Percentiles rank a stretch among this genome's conserved stretches.
Conservation (phyloP, 2,329 filamentous ascomycete species). For the Microcyclosporella mali region DNA sequence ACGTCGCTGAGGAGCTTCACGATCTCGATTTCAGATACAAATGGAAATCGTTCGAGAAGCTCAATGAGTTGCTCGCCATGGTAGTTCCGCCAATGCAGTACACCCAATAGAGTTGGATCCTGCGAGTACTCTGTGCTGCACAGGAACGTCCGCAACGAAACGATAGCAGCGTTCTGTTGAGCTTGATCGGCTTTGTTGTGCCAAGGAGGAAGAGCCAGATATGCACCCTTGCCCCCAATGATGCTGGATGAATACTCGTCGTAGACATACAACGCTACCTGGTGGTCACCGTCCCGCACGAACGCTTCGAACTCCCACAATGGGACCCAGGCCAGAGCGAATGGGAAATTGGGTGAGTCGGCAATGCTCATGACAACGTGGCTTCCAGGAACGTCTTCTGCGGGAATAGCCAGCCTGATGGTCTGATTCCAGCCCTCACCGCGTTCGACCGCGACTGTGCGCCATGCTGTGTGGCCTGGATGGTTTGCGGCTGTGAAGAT, state of each 20-base stretch:
- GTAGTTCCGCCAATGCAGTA: constrained; percentile 65
- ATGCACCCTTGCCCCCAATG: constrained; percentile 71
- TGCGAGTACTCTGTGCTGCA: constrained; percentile 95
- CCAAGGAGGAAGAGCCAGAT: constrained; percentile 78
- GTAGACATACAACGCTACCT: constrained; percentile 77
- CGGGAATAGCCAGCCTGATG: constrained; percentile 69
- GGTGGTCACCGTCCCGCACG: constrained; percentile 75
- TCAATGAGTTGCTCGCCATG: constrained; percentile 64
- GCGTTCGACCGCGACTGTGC: constrained; percentile 71
- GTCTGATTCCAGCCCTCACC: constrained; percentile 85
- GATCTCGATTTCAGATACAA: constrained; percentile 94
- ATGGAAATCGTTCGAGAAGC: constrained; percentile 75
- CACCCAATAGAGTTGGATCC: constrained; percentile 74
- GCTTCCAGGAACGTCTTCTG: constrained; percentile 71
- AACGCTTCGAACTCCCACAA: constrained; percentile 92
- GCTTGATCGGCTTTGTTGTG: constrained; percentile 64
- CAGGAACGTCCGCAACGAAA: constrained; percentile 75
- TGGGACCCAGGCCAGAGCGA: constrained; percentile 87
- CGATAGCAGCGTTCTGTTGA: constrained; percentile 65
- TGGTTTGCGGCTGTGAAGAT: constrained; percentile 83
- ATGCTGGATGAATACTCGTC: constrained; percentile 82
- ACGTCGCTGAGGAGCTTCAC: constrained; percentile 89
- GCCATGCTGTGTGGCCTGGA: constrained; percentile 74
- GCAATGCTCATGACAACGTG: constrained; percentile 88
- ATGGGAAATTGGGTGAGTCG: constrained; percentile 79